Percentiles rank a stretch among this genome's conserved stretches.
Conservation (phyloP, 75 land plant species). For the Adiantum capillusveneris region DNA sequence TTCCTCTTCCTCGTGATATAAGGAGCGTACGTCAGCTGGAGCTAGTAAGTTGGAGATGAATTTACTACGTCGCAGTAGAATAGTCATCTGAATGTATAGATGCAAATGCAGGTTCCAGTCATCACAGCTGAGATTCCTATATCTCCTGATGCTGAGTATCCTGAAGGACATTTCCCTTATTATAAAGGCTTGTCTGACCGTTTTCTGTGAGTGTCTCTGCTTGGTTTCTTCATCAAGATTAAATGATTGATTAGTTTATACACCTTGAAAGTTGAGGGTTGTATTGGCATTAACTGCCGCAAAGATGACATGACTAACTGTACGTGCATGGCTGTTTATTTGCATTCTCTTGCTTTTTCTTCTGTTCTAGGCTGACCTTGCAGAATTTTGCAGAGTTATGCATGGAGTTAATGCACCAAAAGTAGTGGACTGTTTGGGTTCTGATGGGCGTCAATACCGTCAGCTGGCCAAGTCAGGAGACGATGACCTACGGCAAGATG, state of each 20-base stretch:
- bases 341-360: no score
- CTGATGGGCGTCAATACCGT: constrained; percentile 81
- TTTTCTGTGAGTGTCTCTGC: constrained; percentile 35
- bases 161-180: constrained; percentile 70
- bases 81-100: no score
- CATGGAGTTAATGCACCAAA: constrained; percentile 99
- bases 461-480: constrained; percentile 99
- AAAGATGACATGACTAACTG: no score
- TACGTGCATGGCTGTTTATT: no score
- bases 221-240: neutral
- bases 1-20: constrained; percentile 85
- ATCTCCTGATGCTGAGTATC: constrained; percentile 66
- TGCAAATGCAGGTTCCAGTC: constrained; percentile 89
- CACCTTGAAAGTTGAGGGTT: no score
- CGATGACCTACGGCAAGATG: constrained; percentile 99
- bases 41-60: no score
- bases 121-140: constrained; percentile 79
- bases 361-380: no score
- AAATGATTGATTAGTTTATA: no score
- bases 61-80: no score
- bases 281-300: no score
- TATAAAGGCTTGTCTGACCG: constrained; percentile 72
- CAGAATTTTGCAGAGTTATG: constrained; percentile 83
- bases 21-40: constrained; percentile 81
- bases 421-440: constrained; percentile 85